phyloP scores from a whole-genome alignment of 768 basidiomycete species.

The Leucocoprinus birnbaumii region DNA sequence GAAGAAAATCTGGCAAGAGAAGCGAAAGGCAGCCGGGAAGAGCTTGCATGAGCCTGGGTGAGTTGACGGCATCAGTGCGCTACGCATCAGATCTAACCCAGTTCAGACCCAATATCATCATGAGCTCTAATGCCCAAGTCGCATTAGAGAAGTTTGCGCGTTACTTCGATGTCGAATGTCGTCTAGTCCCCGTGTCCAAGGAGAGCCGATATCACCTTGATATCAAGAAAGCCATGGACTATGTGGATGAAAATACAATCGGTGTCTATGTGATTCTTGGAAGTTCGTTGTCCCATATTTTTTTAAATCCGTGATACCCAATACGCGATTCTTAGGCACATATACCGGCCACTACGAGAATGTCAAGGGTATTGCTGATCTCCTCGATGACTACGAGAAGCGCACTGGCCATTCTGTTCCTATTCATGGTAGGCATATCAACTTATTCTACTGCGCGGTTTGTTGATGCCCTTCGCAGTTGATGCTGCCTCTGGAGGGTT shows the following conservation, averaged over 20 bases:
- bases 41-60: slow-evolving; percentile 78
- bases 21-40: slow-evolving; percentile 61
- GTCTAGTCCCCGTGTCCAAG: slow-evolving; percentile 48
- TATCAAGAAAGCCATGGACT: slow-evolving; percentile 60
- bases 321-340: slow-evolving; percentile 26
- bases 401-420: slow-evolving; percentile 58
- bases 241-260: slow-evolving; percentile 73
- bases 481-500: slow-evolving; percentile 70
- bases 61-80: slow-evolving; percentile 13
- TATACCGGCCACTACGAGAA: slow-evolving; percentile 78
- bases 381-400: slow-evolving; percentile 63
- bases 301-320: slow-evolving; percentile 51
- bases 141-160: slow-evolving; percentile 72
- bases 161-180: slow-evolving; percentile 67
- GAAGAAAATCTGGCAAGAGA: slow-evolving; percentile 70
- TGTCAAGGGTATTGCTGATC: slow-evolving; percentile 80
- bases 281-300: slow-evolving; percentile 22
- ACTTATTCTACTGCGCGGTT: slow-evolving; percentile 30
- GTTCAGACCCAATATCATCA: slow-evolving; percentile 56
- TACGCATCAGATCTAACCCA: background rate
- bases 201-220: slow-evolving; percentile 55
- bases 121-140: slow-evolving; percentile 74
- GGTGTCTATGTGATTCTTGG: slow-evolving; percentile 57
- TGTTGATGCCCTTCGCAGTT: slow-evolving; percentile 43
- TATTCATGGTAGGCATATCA: slow-evolving; percentile 59